Percentiles rank a stretch among this genome's conserved stretches.
These are phyloP conservation scores for Blastocystis sp. DNA, from an alignment of 352 stramenopile genomes.

Conservation along the genomic window DNA sequence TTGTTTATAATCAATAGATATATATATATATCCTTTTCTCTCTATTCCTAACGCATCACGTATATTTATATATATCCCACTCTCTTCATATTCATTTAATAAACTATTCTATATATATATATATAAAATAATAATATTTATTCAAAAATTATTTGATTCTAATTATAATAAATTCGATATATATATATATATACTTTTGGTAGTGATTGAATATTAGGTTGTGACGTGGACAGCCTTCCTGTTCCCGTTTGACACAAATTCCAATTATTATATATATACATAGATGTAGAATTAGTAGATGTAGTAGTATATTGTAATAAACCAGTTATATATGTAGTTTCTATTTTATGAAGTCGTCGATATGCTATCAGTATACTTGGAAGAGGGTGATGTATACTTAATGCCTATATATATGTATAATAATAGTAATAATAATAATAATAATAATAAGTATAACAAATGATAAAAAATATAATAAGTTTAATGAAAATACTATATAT, in stretches of 20 bases:
- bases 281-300: no score
- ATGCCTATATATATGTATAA: no score
- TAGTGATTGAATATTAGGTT: constrained; percentile 35
- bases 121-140: constrained; percentile 13
- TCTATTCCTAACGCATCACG: constrained; percentile 29
- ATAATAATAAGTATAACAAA: no score
- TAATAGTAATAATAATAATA: no score
- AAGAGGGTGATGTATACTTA: no score
- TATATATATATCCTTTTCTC: constrained; percentile 38
- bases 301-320: no score
- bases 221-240: constrained; percentile 21
- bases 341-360: no score
- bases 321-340: no score
- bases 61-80: constrained; percentile 3
- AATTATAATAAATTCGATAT: neutral
- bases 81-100: constrained; percentile 2
- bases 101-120: neutral
- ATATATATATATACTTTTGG: constrained; percentile 4
- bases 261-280: constrained; percentile 4
- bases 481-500: no score
- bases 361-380: no score
- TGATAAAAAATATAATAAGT: no score
- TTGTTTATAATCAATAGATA: no score
- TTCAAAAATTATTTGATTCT: constrained; percentile 27
- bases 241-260: constrained; percentile 33